Evolutionary conservation across 164 flowering plant species (phyloP).

Genomic region (Umbilicus rupestris): DNA sequence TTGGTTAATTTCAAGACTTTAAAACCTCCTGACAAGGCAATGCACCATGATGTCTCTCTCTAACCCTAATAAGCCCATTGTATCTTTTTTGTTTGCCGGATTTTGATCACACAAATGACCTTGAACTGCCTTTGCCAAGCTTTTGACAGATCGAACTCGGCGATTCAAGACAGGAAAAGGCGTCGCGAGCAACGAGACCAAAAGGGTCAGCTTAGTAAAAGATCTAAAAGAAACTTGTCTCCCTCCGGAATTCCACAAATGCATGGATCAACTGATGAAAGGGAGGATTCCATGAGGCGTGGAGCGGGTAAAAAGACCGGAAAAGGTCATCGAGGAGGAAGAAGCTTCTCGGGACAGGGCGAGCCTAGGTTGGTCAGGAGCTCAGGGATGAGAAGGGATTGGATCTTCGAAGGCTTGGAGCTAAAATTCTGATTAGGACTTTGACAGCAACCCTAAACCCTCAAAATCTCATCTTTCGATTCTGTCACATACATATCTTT

Average conservation of each 20-base stretch:
- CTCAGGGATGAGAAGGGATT: slow-evolving; percentile 3
- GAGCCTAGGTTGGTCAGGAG: neutral
- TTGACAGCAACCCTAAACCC: neutral
- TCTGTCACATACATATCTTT: no score
- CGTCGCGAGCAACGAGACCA: neutral
- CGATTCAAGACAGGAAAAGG: neutral
- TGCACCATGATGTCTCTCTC: no score
- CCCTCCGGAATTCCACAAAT: neutral
- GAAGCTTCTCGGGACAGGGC: neutral
- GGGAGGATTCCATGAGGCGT: neutral
- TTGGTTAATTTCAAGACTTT: neutral
- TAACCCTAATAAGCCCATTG: no score
- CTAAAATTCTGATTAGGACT: neutral
- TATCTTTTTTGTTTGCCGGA: no score
- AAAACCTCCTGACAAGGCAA: neutral
- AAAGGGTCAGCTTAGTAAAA: neutral
- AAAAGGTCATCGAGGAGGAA: neutral
- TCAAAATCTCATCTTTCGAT: no score
- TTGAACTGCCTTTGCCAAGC: neutral
- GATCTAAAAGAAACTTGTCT: neutral
- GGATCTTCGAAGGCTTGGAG: neutral
- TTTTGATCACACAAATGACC: no score
- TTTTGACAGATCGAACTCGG: no score
- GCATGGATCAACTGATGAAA: neutral
- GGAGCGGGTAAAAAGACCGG: neutral